Evolutionary conservation across 306 rosid genomes (phyloP).

Genomic region (Cercis canadensis): DNA sequence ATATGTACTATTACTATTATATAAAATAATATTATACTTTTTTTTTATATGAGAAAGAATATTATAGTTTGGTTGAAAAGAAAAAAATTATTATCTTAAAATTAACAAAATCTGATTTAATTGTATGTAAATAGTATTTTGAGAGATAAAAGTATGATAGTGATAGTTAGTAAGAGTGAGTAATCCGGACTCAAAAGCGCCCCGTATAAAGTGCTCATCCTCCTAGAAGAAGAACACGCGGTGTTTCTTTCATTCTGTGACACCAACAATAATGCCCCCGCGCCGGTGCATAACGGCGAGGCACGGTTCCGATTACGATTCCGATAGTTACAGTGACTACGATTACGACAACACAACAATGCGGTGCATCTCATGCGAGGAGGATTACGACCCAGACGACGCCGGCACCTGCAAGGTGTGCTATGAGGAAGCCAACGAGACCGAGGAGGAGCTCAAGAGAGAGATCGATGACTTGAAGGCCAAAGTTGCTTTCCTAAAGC

Average conservation of each 20-base stretch:
- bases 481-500: slow-evolving; percentile 67
- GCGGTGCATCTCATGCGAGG: slow-evolving; percentile 62
- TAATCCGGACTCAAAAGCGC: no score
- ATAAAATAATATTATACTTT: no score
- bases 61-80: no score
- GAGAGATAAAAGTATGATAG: no score
- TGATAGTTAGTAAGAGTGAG: no score
- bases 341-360: slow-evolving; percentile 12
- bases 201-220: no score
- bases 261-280: slow-evolving; percentile 34
- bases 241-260: neutral
- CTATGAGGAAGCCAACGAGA: slow-evolving; percentile 83
- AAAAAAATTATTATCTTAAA: no score
- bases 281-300: slow-evolving; percentile 31
- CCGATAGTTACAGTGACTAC: slow-evolving; percentile 16
- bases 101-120: no score
- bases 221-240: no score
- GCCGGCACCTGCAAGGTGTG: slow-evolving; percentile 87
- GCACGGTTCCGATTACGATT: neutral
- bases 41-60: no score
- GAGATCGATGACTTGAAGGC: slow-evolving; percentile 80
- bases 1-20: no score
- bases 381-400: slow-evolving; percentile 35
- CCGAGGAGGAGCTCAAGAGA: slow-evolving; percentile 71
- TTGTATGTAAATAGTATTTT: no score